Evolutionary conservation across 495 filamentous ascomycete species (phyloP), one percentile per base, ranked within the genome.

Genomic region (Umbilicaria muhlenbergii): DNA sequence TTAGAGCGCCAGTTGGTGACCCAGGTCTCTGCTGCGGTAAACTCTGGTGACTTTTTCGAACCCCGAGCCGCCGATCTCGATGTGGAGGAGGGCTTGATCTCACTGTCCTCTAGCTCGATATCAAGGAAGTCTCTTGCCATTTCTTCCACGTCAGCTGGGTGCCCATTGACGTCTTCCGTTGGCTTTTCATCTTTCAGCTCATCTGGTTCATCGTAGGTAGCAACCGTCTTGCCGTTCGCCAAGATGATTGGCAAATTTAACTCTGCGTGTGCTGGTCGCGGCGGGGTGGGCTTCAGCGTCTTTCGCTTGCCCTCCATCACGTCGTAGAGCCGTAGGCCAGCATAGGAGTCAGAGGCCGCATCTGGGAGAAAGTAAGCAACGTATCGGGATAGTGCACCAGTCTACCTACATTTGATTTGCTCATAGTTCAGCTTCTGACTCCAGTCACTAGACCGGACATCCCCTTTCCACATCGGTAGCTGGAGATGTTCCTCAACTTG

Each of bases 301-400:
- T 66, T 59, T 38, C 86, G 63, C 44, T 82, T 79, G 33, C 69
- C 56, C 51, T 94, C 74, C 47, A 93, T 68, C 2, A 65, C 59
- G 41, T 82, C 66, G 55, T 71, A 91, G 21, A 93, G 67, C 52
- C 81, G 77, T 14, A 89, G 49, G 28, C 77, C 77, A 41, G 84
- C 85, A 53, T 89, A 94, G 2, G 85, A 77, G 56, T 94, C 87
- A 1, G 77, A 74, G 13, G 85, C 85, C 7, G 85, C 83, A 63
- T 94, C 81, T 86, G 47, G 13, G 31, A 15, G 8, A 16, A 32
- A 10, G 34, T 56, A 15, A 47, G 45, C 16, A 34, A 12, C 39
- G 32, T 21, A 34, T 40, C 11, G 32, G 21, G 45, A 21, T 12
- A 14, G 37, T 11, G 41, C 34, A 38, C 6, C 15, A 37, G 14